A percentile compares a stretch with the other conserved stretches of the same genome.
These are phyloP conservation scores for Uncinocarpus reesii DNA, from an alignment of 2,329 filamentous ascomycete species.

Conservation along the genomic window DNA sequence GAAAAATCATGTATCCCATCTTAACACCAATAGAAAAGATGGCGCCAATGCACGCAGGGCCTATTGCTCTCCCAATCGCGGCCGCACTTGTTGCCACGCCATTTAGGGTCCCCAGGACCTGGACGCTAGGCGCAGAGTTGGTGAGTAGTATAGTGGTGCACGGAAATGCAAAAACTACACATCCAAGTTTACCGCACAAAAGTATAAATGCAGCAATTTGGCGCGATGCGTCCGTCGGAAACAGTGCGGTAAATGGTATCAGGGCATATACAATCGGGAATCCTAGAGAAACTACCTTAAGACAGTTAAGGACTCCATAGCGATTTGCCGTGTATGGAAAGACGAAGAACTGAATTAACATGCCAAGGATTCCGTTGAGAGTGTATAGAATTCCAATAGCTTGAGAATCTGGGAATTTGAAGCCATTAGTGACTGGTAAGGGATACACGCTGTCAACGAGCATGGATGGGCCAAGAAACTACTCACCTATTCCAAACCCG, in stretches of 20 bases:
- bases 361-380: conserved; percentile 66
- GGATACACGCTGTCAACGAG: too few relatives aligned
- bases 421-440: too few relatives aligned
- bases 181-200: conserved; percentile 63
- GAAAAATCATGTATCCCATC: conserved; percentile 62
- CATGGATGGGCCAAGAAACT: conserved; percentile 15
- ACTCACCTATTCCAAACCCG: conserved; percentile 58
- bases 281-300: conserved; percentile 53
- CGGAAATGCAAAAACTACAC: conserved; percentile 76
- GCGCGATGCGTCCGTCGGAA: conserved; percentile 42
- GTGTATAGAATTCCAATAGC: conserved; percentile 80
- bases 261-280: conserved; percentile 69
- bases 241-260: conserved; percentile 69
- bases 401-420: conserved; percentile 51
- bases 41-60: conserved; percentile 62
- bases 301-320: conserved; percentile 65
- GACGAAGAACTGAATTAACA: conserved; percentile 72
- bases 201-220: conserved; percentile 53
- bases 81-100: conserved; percentile 77
- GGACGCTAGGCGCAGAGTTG: conserved; percentile 66
- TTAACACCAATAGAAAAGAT: conserved; percentile 68
- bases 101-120: conserved; percentile 77
- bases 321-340: conserved; percentile 66
- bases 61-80: conserved; percentile 66
- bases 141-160: conserved; percentile 83